These are phyloP conservation scores for Coniferiporia sulphurascens DNA, from an alignment of 1,284 basidiomycete species.

Conservation along the genomic window DNA sequence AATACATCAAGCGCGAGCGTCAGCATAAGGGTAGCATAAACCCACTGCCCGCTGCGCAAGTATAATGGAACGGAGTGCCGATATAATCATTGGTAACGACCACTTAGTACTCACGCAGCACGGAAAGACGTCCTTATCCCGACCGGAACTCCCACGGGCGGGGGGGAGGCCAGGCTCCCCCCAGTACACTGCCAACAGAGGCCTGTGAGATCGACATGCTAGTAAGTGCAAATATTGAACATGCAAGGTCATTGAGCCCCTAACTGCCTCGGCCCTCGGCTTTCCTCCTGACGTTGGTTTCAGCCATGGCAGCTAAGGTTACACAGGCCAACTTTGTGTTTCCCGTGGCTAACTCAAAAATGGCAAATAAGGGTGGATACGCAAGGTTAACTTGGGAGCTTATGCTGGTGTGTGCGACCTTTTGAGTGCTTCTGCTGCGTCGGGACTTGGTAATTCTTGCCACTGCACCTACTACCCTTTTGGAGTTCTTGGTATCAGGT, in stretches of 20 bases:
- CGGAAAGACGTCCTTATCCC: background rate
- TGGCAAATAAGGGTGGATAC: background rate
- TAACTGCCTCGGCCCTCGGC: no score
- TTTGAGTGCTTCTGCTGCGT: background rate
- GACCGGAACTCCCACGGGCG: background rate
- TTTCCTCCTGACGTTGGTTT: background rate
- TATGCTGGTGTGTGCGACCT: no score
- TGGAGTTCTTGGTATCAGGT: no score
- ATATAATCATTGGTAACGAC: background rate
- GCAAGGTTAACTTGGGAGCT: no score
- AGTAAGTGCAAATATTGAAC: background rate
- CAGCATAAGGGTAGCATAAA: background rate
- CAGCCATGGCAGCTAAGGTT: background rate
- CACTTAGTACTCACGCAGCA: background rate
- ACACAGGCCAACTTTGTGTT: background rate
- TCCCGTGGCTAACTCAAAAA: background rate
- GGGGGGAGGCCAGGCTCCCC: constrained; percentile 6
- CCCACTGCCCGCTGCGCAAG: background rate
- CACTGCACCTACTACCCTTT: no score
- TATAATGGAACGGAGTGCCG: background rate
- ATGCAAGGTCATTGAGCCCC: background rate
- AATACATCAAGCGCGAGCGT: background rate
- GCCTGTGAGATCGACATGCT: no score
- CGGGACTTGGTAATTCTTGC: no score
- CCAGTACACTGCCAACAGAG: background rate